Conservation (phyloP, 345 rosid species). For the Cochlearia excelsa region DNA sequence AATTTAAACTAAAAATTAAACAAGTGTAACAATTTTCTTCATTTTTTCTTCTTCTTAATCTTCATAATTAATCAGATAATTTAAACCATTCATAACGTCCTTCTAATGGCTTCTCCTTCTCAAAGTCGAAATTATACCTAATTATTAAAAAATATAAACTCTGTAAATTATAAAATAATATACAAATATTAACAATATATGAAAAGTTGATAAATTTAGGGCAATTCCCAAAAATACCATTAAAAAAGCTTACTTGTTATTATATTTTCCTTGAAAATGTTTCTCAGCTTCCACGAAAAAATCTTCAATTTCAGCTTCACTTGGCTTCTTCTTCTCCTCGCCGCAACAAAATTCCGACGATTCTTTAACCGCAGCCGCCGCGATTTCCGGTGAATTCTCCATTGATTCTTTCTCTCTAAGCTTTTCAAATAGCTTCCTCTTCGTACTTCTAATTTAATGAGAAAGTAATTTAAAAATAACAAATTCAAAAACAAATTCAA, state of each 20-base stretch:
- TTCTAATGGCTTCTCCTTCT: conserved; percentile 61
- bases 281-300: conserved; percentile 65
- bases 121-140: conserved; percentile 70
- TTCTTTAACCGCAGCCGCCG: background rate
- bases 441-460: conserved; percentile 11
- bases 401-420: conserved; percentile 27
- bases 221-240: no score
- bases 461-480: no score
- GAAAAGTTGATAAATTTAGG: no score
- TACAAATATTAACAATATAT: no score
- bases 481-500: background rate
- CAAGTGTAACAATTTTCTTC: no score
- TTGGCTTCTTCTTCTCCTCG: conserved; percentile 41
- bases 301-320: conserved; percentile 56
- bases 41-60: conserved; percentile 14
- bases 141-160: background rate
- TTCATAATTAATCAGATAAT: conserved; percentile 21
- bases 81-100: conserved; percentile 74
- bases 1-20: conserved; percentile 13
- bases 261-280: conserved; percentile 33
- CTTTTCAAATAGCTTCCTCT: conserved; percentile 42
- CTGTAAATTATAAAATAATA: background rate
- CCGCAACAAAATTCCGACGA: conserved; percentile 43
- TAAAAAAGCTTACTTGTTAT: conserved; percentile 49
- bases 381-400: conserved; percentile 11